These are phyloP conservation scores for Steccherinum ochraceum DNA, from an alignment of 768 basidiomycete genomes.

Conservation along the genomic window DNA sequence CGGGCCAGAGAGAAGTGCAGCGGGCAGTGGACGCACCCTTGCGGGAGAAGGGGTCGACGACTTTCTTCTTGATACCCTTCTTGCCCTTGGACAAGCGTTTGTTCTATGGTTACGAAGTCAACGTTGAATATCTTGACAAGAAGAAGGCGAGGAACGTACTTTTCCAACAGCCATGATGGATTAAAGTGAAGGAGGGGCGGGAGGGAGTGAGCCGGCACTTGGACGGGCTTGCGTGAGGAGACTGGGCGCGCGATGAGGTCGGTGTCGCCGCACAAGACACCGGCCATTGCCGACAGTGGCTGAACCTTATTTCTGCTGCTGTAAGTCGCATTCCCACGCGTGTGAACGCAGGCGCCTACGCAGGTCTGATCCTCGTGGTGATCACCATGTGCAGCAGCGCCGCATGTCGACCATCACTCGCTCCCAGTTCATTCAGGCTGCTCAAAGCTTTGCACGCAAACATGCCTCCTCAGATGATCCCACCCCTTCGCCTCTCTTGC, in stretches of 20 bases:
- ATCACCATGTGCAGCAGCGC: slow-evolving; percentile 23
- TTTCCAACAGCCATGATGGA: slow-evolving; percentile 84
- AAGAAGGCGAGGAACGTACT: slow-evolving; percentile 35
- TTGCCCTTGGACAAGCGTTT: slow-evolving; percentile 97
- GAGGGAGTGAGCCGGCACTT: slow-evolving; percentile 36
- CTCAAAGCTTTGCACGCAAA: no score
- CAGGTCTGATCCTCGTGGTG: slow-evolving; percentile 1
- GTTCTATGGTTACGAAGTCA: slow-evolving; percentile 49
- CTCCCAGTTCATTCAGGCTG: no score
- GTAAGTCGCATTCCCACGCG: slow-evolving; percentile 43
- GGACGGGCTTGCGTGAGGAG: slow-evolving; percentile 48
- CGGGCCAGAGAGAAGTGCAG: not conserved
- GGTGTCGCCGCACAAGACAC: not conserved
- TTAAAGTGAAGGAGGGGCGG: slow-evolving; percentile 30
- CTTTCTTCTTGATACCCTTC: slow-evolving; percentile 99
- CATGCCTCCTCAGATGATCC: no score
- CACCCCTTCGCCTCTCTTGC: no score
- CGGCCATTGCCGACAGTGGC: not conserved
- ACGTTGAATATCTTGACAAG: not conserved
- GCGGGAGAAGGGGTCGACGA: slow-evolving; percentile 99
- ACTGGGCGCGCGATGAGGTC: slow-evolving; percentile 5
- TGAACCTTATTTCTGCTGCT: slow-evolving; percentile 53
- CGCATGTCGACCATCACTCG: no score
- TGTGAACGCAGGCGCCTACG: not conserved
- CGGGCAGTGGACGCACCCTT: slow-evolving; percentile 61